Conservation (phyloP, 1,284 basidiomycete species). For the Cerrena zonata region DNA sequence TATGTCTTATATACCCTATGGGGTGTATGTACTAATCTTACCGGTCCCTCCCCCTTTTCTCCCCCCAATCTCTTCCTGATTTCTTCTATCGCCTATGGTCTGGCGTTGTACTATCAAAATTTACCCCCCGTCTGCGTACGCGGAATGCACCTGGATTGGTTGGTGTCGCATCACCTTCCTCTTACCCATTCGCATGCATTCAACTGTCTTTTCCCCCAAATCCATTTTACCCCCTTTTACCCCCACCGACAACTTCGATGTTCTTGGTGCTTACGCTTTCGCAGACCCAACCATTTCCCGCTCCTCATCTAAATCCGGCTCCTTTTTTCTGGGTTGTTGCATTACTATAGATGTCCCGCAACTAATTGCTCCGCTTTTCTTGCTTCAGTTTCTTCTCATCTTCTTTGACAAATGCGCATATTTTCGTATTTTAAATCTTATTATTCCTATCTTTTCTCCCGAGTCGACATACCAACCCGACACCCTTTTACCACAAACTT, state of each 20-base stretch:
- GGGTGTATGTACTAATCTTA: background rate
- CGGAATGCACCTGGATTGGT: too few relatives aligned
- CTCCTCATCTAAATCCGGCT: background rate
- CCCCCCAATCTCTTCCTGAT: background rate
- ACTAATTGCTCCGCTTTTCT: background rate
- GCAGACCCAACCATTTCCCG: too few relatives aligned
- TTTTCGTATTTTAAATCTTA: background rate
- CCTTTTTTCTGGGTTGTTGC: background rate
- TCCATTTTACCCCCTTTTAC: too few relatives aligned
- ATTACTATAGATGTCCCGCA: background rate
- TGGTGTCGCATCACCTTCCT: too few relatives aligned
- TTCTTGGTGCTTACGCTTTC: too few relatives aligned
- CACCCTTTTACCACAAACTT: background rate
- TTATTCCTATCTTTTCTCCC: background rate
- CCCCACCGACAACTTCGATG: too few relatives aligned
- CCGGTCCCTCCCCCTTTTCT: too few relatives aligned
- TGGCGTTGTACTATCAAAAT: background rate
- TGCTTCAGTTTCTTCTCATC: background rate
- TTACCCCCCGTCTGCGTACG: background rate
- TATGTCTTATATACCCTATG: background rate
- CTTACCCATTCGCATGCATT: too few relatives aligned
- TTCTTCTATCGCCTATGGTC: background rate
- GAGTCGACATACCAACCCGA: background rate
- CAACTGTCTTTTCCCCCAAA: too few relatives aligned
- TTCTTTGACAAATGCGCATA: background rate